Evolutionary conservation across 768 basidiomycete species (phyloP), one percentile per base, ranked within the genome.

Genomic region (Hirschioporus abietinus): DNA sequence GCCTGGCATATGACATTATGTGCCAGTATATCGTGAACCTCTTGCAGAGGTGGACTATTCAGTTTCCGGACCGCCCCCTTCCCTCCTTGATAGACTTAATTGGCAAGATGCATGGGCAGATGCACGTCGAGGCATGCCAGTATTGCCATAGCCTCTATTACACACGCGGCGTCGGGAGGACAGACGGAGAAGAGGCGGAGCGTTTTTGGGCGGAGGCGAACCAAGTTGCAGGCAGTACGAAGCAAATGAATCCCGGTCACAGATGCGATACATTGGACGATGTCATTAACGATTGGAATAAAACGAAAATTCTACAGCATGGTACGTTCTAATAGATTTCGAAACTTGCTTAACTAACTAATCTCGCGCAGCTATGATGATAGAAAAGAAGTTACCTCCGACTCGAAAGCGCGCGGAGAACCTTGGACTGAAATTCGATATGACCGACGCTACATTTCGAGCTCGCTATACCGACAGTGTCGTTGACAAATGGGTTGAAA

Each of bases 131-230:
- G 20, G 25, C 20, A 1, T 73, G 72, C 66, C 66, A 65, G 52
- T 63, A 58, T 20, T 18, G 52, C 8, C 71, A 60, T 36, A 73
- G 71, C 6, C 64, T 74, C 63, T 72, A 73, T 42, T 71, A 62
- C 58, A 66, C 63, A 1, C 60, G 63, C 9, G 64, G 71, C 27
- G 70, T 65, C 15, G 71, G 73, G 8, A n/a, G 69, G 10, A 73
- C 68, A 23, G 69, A 73, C 61, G 73, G 73, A 0, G 73, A 74
- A 60, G 71, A 65, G 1, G 67, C 71, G 0, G 73, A 74, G 27
- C 24, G 71, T 1, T 64, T 66, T 25, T 73, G 72, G 72, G 58
- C 69, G 1, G 64, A 65, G 64, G 36, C 67, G 17, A 73, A 73
- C 30, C 65, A 67, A 63, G 65, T 65, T 12, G 69, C 66, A 15